phyloP scores from a whole-genome alignment of 495 filamentous ascomycete species.

The Trypethelium eluteriae region DNA sequence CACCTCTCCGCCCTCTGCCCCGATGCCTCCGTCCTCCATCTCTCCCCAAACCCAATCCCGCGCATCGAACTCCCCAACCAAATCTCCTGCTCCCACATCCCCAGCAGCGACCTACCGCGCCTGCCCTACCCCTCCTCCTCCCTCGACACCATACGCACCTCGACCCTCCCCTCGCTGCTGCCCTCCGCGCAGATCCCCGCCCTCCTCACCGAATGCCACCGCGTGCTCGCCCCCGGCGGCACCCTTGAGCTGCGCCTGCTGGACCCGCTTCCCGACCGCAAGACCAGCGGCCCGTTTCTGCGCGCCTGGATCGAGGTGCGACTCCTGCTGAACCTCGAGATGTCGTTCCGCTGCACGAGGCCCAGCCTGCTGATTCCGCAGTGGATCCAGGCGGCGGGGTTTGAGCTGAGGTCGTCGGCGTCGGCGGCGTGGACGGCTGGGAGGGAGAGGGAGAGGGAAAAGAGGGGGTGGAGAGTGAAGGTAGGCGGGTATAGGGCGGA shows the following conservation, averaged over 20 bases:
- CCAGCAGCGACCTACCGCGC: conserved; percentile 18
- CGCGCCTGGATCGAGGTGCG: conserved; percentile 28
- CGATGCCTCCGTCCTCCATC: conserved; percentile 23
- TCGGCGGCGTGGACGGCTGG: no score
- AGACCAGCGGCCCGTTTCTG: conserved; percentile 26
- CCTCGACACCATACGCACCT: conserved; percentile 27
- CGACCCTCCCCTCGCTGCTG: conserved; percentile 24
- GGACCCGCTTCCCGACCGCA: conserved; percentile 26
- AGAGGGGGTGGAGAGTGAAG: background rate
- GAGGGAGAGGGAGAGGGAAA: background rate
- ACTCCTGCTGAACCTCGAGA: conserved; percentile 25
- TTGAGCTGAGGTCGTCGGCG: conserved; percentile 14
- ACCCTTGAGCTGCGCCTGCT: conserved; percentile 29
- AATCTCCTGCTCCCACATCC: conserved; percentile 22
- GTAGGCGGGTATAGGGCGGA: background rate
- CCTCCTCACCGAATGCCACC: conserved; percentile 27
- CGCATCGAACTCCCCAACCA: conserved; percentile 23
- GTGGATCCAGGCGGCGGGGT: conserved; percentile 28
- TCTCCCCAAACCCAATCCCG: conserved; percentile 21
- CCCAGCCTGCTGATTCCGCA: conserved; percentile 24
- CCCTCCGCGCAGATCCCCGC: conserved; percentile 25
- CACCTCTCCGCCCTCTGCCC: conserved; percentile 30
- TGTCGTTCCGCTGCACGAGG: conserved; percentile 27
- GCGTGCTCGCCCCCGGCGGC: conserved; percentile 27
- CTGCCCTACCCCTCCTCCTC: conserved; percentile 22